These are phyloP conservation scores for Trichoderma reesei DNA, from an alignment of 495 filamentous ascomycete species.

Conservation along the genomic window DNA sequence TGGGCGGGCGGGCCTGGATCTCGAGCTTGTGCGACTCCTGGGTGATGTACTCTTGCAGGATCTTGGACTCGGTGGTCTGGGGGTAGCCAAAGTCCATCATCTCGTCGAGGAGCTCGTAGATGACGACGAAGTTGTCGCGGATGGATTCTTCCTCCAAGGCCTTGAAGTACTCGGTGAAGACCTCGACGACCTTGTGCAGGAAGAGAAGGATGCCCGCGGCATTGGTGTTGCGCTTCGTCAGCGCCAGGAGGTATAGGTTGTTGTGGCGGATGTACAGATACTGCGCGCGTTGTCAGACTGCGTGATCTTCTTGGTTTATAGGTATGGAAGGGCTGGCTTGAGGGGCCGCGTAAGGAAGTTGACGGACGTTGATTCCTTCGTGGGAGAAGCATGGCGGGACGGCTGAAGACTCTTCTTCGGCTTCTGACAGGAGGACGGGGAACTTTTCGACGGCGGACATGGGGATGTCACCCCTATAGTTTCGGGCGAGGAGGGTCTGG, in stretches of 20 bases:
- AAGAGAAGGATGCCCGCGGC: constrained; percentile 97
- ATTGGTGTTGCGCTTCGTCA: constrained; percentile 98
- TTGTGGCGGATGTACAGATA: constrained; percentile 99
- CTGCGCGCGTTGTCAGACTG: constrained; percentile 31
- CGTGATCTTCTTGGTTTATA: too few species aligned
- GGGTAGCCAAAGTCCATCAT: constrained; percentile 99
- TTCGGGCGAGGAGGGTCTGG: constrained; percentile 94
- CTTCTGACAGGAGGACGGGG: constrained; percentile 90
- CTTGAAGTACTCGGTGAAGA: constrained; percentile 99
- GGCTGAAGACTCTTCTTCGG: constrained; percentile 97
- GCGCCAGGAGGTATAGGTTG: constrained; percentile 96
- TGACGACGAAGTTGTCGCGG: constrained; percentile 98
- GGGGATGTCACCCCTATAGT: constrained; percentile 97
- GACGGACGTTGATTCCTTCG: constrained; percentile 90
- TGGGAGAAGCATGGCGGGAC: constrained; percentile 97
- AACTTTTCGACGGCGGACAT: constrained; percentile 99
- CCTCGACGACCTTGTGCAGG: constrained; percentile 95
- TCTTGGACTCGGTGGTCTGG: constrained; percentile 98
- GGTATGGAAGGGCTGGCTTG: too few species aligned
- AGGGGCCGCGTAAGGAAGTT: neutral
- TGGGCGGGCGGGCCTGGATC: constrained; percentile 96
- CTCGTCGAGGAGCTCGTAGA: constrained; percentile 97
- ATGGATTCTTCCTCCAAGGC: constrained; percentile 98
- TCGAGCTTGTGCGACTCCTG: constrained; percentile 99
- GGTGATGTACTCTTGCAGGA: constrained; percentile 98